A percentile compares a stretch with the other conserved stretches of the same genome.
Conservation (phyloP, 345 rosid species). For the Sisymbrium irio region DNA sequence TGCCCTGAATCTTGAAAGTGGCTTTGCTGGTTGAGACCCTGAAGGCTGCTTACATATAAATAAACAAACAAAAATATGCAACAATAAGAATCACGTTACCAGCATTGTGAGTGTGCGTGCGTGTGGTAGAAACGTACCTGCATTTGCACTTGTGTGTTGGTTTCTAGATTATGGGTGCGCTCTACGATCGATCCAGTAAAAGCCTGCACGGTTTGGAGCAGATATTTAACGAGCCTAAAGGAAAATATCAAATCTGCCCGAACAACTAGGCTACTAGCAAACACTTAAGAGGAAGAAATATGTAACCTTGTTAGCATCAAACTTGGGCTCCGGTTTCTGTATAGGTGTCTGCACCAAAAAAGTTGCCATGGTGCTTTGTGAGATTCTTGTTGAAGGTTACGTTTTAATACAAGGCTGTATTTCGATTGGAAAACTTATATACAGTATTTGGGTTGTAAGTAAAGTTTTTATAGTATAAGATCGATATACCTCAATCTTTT, state of each 20-base stretch:
- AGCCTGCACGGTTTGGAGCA: constrained; percentile 45
- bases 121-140: constrained; percentile 44
- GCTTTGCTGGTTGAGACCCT: constrained; percentile 58
- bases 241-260: not conserved
- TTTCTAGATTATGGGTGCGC: constrained; percentile 39
- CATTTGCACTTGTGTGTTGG: constrained; percentile 25
- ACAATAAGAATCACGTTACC: constrained; percentile 5
- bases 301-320: constrained; percentile 49
- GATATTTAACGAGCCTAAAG: not conserved
- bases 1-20: constrained; percentile 79
- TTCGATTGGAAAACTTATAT: not conserved
- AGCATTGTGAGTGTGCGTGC: not conserved
- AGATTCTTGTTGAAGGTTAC: not conserved
- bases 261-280: not conserved
- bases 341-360: constrained; percentile 39
- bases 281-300: not conserved
- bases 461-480: constrained; percentile 2
- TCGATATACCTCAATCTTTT: constrained; percentile 29
- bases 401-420: not conserved
- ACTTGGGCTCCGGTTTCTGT: constrained; percentile 39
- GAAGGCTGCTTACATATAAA: constrained; percentile 44
- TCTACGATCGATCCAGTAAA: constrained; percentile 75
- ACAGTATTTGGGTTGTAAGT: not conserved
- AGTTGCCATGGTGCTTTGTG: not conserved
- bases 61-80: not conserved